These are phyloP conservation scores for Rhizopogon vinicolor DNA, from an alignment of 768 basidiomycete genomes.

Conservation along the genomic window DNA sequence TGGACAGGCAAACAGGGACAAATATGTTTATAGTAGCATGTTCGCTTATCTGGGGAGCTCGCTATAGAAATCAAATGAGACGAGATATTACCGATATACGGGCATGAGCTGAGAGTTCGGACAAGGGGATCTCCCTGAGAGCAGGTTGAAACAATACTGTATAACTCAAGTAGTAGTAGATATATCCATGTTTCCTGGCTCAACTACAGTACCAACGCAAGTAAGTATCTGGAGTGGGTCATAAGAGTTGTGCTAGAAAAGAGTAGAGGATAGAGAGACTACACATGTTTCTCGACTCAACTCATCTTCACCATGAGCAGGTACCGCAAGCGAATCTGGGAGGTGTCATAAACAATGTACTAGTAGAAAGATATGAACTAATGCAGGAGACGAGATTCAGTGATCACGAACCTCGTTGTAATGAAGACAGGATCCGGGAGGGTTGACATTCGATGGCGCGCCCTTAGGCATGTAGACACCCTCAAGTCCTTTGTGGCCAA, in stretches of 20 bases:
- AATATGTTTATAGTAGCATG: neutral
- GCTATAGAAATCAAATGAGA: too few species aligned
- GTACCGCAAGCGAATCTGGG: conserved; percentile 56
- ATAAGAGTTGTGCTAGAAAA: too few species aligned
- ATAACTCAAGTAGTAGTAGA: too few species aligned
- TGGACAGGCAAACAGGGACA: neutral
- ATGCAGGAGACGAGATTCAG: neutral
- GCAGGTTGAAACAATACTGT: too few species aligned
- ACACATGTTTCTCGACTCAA: neutral
- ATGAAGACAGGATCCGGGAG: conserved; percentile 30
- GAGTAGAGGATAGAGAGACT: neutral
- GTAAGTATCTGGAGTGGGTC: too few species aligned
- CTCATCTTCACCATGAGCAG: conserved; percentile 51
- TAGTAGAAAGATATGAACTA: conserved; percentile 15
- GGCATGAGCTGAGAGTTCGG: too few species aligned
- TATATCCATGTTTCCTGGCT: too few species aligned
- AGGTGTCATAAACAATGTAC: conserved; percentile 59
- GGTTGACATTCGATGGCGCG: conserved; percentile 28
- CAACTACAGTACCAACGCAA: too few species aligned
- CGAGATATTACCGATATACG: too few species aligned
- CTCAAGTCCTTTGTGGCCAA: conserved; percentile 42
- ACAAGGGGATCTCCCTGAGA: too few species aligned
- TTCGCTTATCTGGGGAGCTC: too few species aligned
- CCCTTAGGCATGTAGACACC: conserved; percentile 63
- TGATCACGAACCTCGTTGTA: conserved; percentile 51